Evolutionary conservation across 352 stramenopile genomes (phyloP).

Genomic region (Phytophthora cactorum): DNA sequence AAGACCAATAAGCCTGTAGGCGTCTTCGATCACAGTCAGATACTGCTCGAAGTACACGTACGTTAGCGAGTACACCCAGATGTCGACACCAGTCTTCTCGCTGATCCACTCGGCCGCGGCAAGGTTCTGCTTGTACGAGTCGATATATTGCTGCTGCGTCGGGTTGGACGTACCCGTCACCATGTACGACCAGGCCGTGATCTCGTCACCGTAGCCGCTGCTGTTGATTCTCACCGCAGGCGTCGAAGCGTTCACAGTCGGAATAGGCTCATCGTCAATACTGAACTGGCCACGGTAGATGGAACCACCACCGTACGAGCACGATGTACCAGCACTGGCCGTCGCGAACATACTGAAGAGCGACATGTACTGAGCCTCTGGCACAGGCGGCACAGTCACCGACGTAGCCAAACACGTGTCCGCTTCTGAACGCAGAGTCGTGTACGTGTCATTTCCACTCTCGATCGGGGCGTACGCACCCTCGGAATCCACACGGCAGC

Average conservation of each 20-base stretch:
- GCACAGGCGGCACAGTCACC: conserved; percentile 49
- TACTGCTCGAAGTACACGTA: conserved; percentile 79
- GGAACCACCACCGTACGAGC: conserved; percentile 72
- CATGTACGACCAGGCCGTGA: conserved; percentile 78
- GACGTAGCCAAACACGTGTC: conserved; percentile 48
- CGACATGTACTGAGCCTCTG: conserved; percentile 64
- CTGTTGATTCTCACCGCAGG: conserved; percentile 58
- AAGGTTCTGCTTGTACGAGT: conserved; percentile 65
- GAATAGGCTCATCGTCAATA: conserved; percentile 60
- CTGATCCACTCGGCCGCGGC: conserved; percentile 59
- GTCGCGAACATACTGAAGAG: conserved; percentile 79
- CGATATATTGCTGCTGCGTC: conserved; percentile 63
- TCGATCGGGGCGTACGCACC: conserved; percentile 56
- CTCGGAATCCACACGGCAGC: conserved; percentile 57
- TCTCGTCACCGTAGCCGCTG: conserved; percentile 49
- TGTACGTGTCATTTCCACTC: conserved; percentile 55
- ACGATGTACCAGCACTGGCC: conserved; percentile 62
- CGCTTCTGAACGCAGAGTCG: conserved; percentile 34
- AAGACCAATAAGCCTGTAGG: conserved; percentile 58
- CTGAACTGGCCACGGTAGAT: conserved; percentile 73
- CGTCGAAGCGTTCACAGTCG: conserved; percentile 49
- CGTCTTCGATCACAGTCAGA: conserved; percentile 58
- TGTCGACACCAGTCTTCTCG: conserved; percentile 59
- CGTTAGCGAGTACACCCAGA: conserved; percentile 65
- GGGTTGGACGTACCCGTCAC: conserved; percentile 58